A percentile compares a stretch with the other conserved stretches of the same genome.
These are phyloP conservation scores for Agaricus blazei DNA, from an alignment of 768 basidiomycete genomes.

Conservation along the genomic window DNA sequence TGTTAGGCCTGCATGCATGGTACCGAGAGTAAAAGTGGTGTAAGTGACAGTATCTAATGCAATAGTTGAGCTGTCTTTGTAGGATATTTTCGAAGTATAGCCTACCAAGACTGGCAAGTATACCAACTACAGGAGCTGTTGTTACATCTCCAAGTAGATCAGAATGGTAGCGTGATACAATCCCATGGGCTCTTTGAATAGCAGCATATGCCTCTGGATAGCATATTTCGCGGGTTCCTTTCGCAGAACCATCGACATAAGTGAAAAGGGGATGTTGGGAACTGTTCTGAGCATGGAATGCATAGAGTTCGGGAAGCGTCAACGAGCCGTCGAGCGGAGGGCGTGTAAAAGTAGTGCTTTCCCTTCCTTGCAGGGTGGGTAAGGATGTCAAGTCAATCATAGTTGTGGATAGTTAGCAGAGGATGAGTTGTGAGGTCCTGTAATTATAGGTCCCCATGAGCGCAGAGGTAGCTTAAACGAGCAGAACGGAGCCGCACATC, in stretches of 20 bases:
- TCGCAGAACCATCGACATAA: not conserved
- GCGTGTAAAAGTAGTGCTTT: not conserved
- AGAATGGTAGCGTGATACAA: not conserved
- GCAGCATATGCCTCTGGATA: constrained; percentile 1
- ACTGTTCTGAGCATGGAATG: not conserved
- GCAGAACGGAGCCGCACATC: too few relatives aligned
- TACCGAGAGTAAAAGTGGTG: constrained; percentile 25
- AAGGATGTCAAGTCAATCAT: not conserved
- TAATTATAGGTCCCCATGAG: too few relatives aligned
- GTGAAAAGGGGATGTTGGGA: not conserved
- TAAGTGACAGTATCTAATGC: constrained; percentile 29
- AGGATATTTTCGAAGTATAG: not conserved
- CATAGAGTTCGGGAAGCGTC: not conserved
- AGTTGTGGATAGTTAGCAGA: too few relatives aligned
- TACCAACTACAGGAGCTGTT: not conserved
- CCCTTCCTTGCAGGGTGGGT: not conserved
- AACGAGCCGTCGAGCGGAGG: not conserved
- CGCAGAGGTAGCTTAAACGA: not conserved
- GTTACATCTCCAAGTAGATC: not conserved
- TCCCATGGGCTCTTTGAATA: not conserved
- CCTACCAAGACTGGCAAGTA: not conserved
- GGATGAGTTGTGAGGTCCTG: too few relatives aligned
- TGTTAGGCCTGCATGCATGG: constrained; percentile 33
- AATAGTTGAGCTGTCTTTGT: not conserved
- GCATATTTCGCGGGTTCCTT: not conserved